Conservation (phyloP, 768 basidiomycete genomes). For the Clavulina sp. region DNA sequence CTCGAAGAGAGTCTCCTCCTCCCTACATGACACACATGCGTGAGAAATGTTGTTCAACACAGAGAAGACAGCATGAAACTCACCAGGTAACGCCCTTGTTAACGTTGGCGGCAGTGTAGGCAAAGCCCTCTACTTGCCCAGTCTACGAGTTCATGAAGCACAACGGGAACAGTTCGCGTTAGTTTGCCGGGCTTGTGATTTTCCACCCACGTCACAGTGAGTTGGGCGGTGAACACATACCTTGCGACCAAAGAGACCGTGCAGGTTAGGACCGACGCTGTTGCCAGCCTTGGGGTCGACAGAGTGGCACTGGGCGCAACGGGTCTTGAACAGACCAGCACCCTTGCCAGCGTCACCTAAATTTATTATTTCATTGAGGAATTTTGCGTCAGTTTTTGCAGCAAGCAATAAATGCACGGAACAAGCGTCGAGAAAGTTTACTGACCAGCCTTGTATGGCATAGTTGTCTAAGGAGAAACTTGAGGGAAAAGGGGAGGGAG, state of each 20-base stretch:
- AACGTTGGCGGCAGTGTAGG: constrained; percentile 87
- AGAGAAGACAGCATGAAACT: constrained; percentile 3
- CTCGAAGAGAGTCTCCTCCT: constrained; percentile 79
- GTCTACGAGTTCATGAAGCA: constrained; percentile 27
- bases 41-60: neutral
- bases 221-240: constrained; percentile 3
- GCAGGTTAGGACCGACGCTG: constrained; percentile 90
- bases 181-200: neutral
- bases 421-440: neutral
- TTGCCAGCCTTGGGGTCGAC: constrained; percentile 55
- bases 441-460: neutral
- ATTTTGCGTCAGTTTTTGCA: neutral
- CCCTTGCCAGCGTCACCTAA: constrained; percentile 78
- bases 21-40: constrained; percentile 12
- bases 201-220: constrained; percentile 3
- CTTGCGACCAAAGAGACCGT: constrained; percentile 74
- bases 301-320: constrained; percentile 90
- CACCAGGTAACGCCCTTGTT: constrained; percentile 83
- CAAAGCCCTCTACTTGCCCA: constrained; percentile 70
- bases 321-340: constrained; percentile 90
- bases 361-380: neutral
- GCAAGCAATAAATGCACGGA: neutral
- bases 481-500: neutral
- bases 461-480: constrained; percentile 7
- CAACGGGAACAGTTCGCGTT: neutral